These are phyloP conservation scores for Coccomyxa sp. DNA, from an alignment of 139 green algal genomes.

Conservation along the genomic window DNA sequence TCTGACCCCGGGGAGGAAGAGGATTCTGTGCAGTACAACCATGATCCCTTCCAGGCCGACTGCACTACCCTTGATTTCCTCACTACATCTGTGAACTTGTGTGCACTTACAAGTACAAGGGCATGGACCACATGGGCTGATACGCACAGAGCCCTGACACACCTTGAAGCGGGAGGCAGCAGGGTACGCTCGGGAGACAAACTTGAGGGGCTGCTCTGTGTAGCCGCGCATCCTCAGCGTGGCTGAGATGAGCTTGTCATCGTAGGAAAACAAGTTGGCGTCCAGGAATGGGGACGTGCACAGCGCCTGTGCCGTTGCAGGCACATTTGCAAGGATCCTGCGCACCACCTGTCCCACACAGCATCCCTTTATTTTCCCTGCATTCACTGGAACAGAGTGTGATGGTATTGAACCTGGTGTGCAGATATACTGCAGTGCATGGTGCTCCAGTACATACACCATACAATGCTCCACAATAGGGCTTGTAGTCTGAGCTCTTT, in stretches of 20 bases:
- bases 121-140: not conserved
- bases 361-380: not conserved
- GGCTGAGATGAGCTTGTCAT: conserved; percentile 18
- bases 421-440: not conserved
- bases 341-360: conserved; percentile 3
- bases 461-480: no score
- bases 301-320: conserved; percentile 13
- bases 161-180: conserved; percentile 6
- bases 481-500: no score
- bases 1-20: no score
- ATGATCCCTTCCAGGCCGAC: no score
- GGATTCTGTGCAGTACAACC: no score
- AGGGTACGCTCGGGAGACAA: conserved; percentile 4
- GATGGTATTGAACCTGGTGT: not conserved
- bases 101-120: not conserved
- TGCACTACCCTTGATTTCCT: no score
- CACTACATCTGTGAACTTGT: not conserved
- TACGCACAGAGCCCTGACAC: not conserved
- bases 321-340: conserved; percentile 15
- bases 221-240: conserved; percentile 1
- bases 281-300: conserved; percentile 21
- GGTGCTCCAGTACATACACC: not conserved
- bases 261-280: conserved; percentile 18
- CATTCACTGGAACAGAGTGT: not conserved
- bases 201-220: conserved; percentile 12